Evolutionary conservation across 2,329 filamentous ascomycete genomes (phyloP), one percentile per base, ranked within the genome.

Genomic region (Pseudogymnoascus sp.): DNA sequence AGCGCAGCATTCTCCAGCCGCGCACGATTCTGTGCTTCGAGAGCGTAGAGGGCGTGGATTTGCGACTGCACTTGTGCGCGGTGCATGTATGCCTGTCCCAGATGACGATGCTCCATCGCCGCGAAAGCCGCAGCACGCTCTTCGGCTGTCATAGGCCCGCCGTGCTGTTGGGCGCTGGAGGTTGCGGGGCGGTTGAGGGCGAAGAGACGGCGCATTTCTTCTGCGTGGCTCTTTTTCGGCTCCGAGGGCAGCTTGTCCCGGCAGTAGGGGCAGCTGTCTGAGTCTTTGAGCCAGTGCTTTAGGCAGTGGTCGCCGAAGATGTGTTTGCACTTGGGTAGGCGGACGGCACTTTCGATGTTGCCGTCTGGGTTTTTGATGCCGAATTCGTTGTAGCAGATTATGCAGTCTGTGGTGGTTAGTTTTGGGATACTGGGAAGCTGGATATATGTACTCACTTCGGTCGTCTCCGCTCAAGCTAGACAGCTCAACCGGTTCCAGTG

Each of bases 311-410:
- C 80, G 16, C 85, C 85, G 71, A 88, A 88, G 6, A 88, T 73
- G 68, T 88, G 85, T 68, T 83, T 84, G 77, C 85, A 88, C 68
- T 79, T 82, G 2, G 85, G 85, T 16, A 88, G 73, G 19, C 83
- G 81, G 14, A 87, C 72, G 0, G 85, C 83, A 2, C 74, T 76
- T 70, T 88, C 85, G 54, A 77, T 79, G 19, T 83, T 73, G 1
- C 84, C 85, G 67, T 88, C 85, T 0, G 85, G 84, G 28, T 80
- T 84, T 64, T 76, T 72, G 13, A 80, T 76, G 36, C 83, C 83
- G 68, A 82, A 87, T 7, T 86, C 83, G 67, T 86, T 86, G 70
- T 87, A 87, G 74, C 85, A 88, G 65, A 88, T 88, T 19, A 83
- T 79, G 70, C 85, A 88, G 13, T 75, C 85, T 88, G 67, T 13